Percentiles rank a stretch among this genome's conserved stretches.
Evolutionary conservation across 768 basidiomycete genomes (phyloP).

Genomic region (Mycena albidolilacea): DNA sequence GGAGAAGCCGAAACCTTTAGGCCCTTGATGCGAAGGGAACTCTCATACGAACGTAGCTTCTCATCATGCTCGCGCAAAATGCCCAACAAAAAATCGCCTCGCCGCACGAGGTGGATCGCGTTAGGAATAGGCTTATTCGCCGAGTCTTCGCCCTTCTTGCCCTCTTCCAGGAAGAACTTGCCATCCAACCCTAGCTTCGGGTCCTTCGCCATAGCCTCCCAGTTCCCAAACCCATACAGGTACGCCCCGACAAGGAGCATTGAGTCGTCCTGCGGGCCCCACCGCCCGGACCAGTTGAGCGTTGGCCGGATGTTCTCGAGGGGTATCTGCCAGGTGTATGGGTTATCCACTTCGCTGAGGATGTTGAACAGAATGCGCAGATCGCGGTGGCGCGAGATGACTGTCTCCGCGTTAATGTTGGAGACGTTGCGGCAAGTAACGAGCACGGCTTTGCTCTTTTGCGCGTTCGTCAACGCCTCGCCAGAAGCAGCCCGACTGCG

Average conservation of each 20-base stretch:
- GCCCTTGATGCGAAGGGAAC: constrained; percentile 79
- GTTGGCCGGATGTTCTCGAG: constrained; percentile 95
- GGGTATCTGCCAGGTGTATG: constrained; percentile 89
- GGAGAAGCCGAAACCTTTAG: constrained; percentile 84
- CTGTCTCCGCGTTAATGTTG: constrained; percentile 98
- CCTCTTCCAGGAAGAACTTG: constrained; percentile 98
- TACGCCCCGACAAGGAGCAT: constrained; percentile 96
- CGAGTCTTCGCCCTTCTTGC: constrained; percentile 92
- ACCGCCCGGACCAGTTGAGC: constrained; percentile 96
- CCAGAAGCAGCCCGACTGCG: constrained; percentile 82
- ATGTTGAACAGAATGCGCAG: constrained; percentile 90
- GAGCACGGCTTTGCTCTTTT: constrained; percentile 97
- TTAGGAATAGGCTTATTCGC: constrained; percentile 93
- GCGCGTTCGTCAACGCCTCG: constrained; percentile 91
- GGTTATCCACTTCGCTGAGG: constrained; percentile 79
- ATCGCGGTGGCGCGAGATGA: constrained; percentile 90
- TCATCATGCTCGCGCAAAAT: constrained; percentile 91
- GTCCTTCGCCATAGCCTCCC: constrained; percentile 97
- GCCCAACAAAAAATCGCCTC: constrained; percentile 93
- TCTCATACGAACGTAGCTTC: constrained; percentile 91
- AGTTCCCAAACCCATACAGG: constrained; percentile 95
- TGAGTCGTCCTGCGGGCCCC: constrained; percentile 93
- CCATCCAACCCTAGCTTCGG: constrained; percentile 84
- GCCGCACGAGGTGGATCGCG: constrained; percentile 96
- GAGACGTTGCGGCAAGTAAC: constrained; percentile 91